phyloP scores from a whole-genome alignment of 495 filamentous ascomycete genomes.

The Aspergillus olivimuriae region DNA sequence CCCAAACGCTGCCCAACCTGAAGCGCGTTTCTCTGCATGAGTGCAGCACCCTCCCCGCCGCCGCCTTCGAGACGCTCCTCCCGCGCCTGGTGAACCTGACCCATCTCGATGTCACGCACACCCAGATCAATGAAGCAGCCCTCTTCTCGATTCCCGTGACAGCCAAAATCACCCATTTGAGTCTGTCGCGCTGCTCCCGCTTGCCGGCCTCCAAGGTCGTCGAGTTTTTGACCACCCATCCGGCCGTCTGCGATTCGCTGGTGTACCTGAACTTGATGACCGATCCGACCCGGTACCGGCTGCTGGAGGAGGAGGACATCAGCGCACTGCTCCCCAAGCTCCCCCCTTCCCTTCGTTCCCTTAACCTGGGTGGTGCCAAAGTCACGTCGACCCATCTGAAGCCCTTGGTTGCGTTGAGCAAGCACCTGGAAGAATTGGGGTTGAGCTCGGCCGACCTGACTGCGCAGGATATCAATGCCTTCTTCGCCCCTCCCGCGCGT shows the following conservation, averaged over 20 bases:
- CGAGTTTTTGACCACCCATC: slow-evolving; percentile 67
- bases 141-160: slow-evolving; percentile 64
- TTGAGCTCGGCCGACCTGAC: slow-evolving; percentile 62
- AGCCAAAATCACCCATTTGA: slow-evolving; percentile 72
- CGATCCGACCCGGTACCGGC: slow-evolving; percentile 66
- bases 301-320: slow-evolving; percentile 61
- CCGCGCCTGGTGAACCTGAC: slow-evolving; percentile 65
- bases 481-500: slow-evolving; percentile 31
- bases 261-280: slow-evolving; percentile 70
- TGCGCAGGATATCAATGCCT: slow-evolving; percentile 54
- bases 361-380: slow-evolving; percentile 72
- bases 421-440: slow-evolving; percentile 75
- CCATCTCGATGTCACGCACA: slow-evolving; percentile 76
- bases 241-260: slow-evolving; percentile 56
- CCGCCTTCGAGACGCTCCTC: slow-evolving; percentile 63
- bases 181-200: slow-evolving; percentile 67
- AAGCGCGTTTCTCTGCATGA: slow-evolving; percentile 73
- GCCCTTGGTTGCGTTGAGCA: slow-evolving; percentile 62
- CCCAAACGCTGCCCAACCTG: slow-evolving; percentile 49
- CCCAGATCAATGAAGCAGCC: slow-evolving; percentile 67
- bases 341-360: slow-evolving; percentile 60
- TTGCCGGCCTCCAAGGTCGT: slow-evolving; percentile 63
- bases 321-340: slow-evolving; percentile 61
- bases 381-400: slow-evolving; percentile 60
- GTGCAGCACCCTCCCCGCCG: slow-evolving; percentile 66